Percentiles rank a stretch among this genome's conserved stretches.
phyloP scores from a whole-genome alignment of 192 early-diverging fungal genomes.

The Rhizoclosmatium sp. region DNA sequence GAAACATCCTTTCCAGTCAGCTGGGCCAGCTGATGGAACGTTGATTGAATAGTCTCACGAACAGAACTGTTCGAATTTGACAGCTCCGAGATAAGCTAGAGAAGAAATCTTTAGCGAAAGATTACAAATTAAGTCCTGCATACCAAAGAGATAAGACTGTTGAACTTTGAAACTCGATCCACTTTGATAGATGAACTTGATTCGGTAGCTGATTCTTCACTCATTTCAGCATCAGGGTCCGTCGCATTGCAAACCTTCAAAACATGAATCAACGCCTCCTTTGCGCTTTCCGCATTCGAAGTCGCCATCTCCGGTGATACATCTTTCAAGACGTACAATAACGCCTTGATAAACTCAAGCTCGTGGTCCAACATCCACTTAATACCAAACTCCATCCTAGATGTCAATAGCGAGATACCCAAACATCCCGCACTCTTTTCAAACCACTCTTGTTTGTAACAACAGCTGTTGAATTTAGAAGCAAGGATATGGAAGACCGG shows the following conservation, averaged over 20 bases:
- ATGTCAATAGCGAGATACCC: constrained; percentile 85
- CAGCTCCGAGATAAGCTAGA: constrained; percentile 81
- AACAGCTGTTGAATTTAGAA: constrained; percentile 85
- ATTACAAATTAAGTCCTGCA: too few species aligned
- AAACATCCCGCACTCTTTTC: constrained; percentile 89
- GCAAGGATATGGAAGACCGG: constrained; percentile 83
- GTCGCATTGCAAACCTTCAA: constrained; percentile 67
- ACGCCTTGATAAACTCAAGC: constrained; percentile 90
- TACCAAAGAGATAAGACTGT: constrained; percentile 72
- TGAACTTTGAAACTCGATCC: constrained; percentile 68
- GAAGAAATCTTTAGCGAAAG: too few species aligned
- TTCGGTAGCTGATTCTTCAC: constrained; percentile 33
- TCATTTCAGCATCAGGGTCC: not conserved
- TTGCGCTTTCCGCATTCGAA: constrained; percentile 76
- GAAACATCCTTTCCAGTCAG: constrained; percentile 83
- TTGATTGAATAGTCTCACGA: constrained; percentile 85
- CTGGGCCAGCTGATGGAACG: constrained; percentile 82
- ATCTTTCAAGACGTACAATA: constrained; percentile 96
- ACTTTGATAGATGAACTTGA: not conserved
- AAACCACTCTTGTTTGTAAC: constrained; percentile 89
- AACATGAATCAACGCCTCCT: constrained; percentile 74
- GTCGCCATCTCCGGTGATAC: constrained; percentile 78
- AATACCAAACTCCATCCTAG: constrained; percentile 83
- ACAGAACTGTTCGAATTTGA: constrained; percentile 89
- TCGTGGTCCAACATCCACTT: constrained; percentile 95